Percentiles rank a stretch among this genome's conserved stretches.
Conservation (phyloP, 2,329 filamentous ascomycete species). For the Eutypa lata region DNA sequence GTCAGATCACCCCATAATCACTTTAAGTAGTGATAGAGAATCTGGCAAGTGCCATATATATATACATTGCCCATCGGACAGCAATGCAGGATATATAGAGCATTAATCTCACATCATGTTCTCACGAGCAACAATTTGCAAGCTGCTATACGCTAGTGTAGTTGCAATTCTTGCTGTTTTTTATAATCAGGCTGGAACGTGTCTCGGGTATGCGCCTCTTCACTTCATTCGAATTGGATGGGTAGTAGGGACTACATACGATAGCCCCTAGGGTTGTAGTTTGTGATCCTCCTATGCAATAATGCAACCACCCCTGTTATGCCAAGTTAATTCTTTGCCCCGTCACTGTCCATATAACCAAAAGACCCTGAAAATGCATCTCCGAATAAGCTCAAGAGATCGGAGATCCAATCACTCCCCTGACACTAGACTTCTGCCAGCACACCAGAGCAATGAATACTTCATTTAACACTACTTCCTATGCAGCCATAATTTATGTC, state of each 20-base stretch:
- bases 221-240: background rate
- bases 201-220: constrained; percentile 2
- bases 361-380: background rate
- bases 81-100: background rate
- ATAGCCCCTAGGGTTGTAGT: background rate
- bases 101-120: background rate
- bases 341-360: too few species aligned
- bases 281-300: background rate
- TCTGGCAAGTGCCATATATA: background rate
- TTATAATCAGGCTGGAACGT: background rate
- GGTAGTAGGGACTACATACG: background rate
- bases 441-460: background rate
- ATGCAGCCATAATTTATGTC: background rate
- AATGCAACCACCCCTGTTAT: background rate
- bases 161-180: constrained; percentile 1
- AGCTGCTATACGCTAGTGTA: constrained; percentile 1
- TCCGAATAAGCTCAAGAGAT: background rate
- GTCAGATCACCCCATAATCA: background rate
- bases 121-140: background rate
- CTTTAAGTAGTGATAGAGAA: background rate
- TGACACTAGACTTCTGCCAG: background rate
- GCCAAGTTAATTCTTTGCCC: background rate
- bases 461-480: background rate
- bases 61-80: background rate
- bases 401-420: background rate